Base-by-base conservation (phyloP, 208 protist species). In the Leishmania aethiopica region DNA sequence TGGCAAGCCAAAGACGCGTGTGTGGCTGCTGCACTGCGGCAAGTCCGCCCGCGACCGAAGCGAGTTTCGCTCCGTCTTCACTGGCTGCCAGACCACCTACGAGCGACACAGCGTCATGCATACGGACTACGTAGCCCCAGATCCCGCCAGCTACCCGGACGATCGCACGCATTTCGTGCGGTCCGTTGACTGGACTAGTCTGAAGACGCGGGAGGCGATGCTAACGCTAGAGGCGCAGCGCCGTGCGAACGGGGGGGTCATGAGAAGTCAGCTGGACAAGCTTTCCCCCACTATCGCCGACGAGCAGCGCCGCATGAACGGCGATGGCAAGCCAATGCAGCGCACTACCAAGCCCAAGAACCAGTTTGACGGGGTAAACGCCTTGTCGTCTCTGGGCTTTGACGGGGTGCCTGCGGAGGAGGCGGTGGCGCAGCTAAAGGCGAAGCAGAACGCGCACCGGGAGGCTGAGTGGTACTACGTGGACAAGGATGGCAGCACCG, bases 311-410 rank as follows among this genome's bases (percentile, higher is more conserved):
- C 49, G 75, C 3, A 47, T 57, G 11, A 72, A 72, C n/a, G 40
- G 57, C 22, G 81, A 78, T 22, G 42, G 35, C n/a, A 75, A 73
- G 53, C 47, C 62, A 3, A 77, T 55, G 80, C 47, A 73, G 55
- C 91, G 91, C 79, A 71, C 87, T 13, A 96, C 90, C 37, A 96
- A 96, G 80, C 94, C 93, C 11, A 96, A 95, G 79, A 93, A 84
- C 80, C 94, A 97, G 86, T 97, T 97, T 81, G 94, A 97, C 81
- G 92, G 91, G 22, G 79, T 96, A 25, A 93, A 91, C 37, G 70
- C 91, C 32, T 79, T 97, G 4, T 74, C 83, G 0, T 78, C 86
- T 4, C 88, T 97, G 40, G 93, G 94, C 57, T 94, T 91, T 57
- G 84, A 79, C 4, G 86, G 80, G 35, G 81, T 89, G 37, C 77